Percentiles rank a stretch among this genome's conserved stretches.
Evolutionary conservation across 345 rosid species (phyloP).

Genomic region (Rhodomyrtus tomentosa): DNA sequence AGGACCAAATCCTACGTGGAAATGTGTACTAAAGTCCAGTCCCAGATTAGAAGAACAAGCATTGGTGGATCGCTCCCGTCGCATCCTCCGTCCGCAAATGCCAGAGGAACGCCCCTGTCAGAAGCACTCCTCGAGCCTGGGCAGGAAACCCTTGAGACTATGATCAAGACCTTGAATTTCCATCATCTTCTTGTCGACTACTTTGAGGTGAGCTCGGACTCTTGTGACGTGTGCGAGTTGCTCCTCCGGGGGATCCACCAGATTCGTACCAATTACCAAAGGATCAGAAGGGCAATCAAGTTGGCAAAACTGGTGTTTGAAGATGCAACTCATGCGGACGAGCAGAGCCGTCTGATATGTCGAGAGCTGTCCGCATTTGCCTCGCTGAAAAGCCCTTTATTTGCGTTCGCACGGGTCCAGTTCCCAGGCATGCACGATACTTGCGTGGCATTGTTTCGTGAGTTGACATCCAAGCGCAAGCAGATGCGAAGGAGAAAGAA

Average conservation of each 20-base stretch:
- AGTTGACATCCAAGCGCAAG: constrained; percentile 33
- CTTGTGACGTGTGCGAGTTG: constrained; percentile 48
- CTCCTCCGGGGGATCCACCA: constrained; percentile 51
- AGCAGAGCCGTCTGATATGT: constrained; percentile 9
- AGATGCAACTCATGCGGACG: not conserved
- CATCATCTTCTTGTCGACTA: constrained; percentile 37
- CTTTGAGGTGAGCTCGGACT: constrained; percentile 47
- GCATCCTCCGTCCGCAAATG: not conserved
- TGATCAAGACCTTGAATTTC: constrained; percentile 20
- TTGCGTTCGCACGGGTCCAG: constrained; percentile 13
- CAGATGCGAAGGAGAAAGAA: constrained; percentile 34
- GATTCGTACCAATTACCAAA: constrained; percentile 35
- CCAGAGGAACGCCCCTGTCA: constrained; percentile 28
- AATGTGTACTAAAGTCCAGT: constrained; percentile 45
- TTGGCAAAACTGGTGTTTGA: constrained; percentile 18
- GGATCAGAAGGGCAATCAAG: constrained; percentile 39
- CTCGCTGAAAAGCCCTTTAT: constrained; percentile 41
- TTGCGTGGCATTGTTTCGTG: constrained; percentile 28
- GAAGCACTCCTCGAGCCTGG: constrained; percentile 52
- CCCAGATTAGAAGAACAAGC: constrained; percentile 19
- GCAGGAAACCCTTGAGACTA: constrained; percentile 30
- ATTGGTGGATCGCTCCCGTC: not conserved
- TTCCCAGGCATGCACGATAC: constrained; percentile 30
- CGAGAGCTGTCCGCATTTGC: constrained; percentile 48
- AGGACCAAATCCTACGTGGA: constrained; percentile 72